Conservation (phyloP, 2,329 filamentous ascomycete genomes). For the Chrysoporthe austroafricana region DNA sequence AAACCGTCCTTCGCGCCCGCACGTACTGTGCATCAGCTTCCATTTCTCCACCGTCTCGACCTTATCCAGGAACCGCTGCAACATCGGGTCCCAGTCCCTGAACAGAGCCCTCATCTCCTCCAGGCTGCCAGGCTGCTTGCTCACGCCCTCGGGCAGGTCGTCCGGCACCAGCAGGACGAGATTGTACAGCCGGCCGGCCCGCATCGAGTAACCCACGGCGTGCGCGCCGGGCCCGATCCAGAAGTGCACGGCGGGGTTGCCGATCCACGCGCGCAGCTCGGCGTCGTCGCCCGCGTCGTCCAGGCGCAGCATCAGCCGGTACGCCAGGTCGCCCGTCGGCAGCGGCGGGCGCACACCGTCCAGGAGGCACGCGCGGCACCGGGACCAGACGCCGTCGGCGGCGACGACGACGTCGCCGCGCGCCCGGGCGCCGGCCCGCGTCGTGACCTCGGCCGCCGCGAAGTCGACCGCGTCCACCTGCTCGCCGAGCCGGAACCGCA, state of each 20-base stretch:
- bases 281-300: constrained; percentile 54
- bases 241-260: constrained; percentile 57
- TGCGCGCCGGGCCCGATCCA: constrained; percentile 68
- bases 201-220: constrained; percentile 65
- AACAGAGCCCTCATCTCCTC: constrained; percentile 66
- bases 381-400: constrained; percentile 68
- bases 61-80: constrained; percentile 46
- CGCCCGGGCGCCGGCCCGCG: constrained; percentile 42
- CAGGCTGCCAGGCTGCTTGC: constrained; percentile 54
- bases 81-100: constrained; percentile 65
- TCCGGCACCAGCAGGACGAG: constrained; percentile 69
- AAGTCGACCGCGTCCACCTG: constrained; percentile 54
- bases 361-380: constrained; percentile 54
- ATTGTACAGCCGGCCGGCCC: constrained; percentile 64
- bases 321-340: constrained; percentile 68
- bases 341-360: constrained; percentile 50
- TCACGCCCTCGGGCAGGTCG: constrained; percentile 50
- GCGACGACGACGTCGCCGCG: constrained; percentile 62
- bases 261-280: constrained; percentile 56
- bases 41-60: constrained; percentile 69
- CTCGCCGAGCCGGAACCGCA: constrained; percentile 52
- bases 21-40: constrained; percentile 63
- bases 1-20: neutral
- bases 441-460: constrained; percentile 46
- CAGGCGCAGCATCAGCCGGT: constrained; percentile 60